phyloP scores from a whole-genome alignment of 148 eudicot species.

The Rhododendron molle region DNA sequence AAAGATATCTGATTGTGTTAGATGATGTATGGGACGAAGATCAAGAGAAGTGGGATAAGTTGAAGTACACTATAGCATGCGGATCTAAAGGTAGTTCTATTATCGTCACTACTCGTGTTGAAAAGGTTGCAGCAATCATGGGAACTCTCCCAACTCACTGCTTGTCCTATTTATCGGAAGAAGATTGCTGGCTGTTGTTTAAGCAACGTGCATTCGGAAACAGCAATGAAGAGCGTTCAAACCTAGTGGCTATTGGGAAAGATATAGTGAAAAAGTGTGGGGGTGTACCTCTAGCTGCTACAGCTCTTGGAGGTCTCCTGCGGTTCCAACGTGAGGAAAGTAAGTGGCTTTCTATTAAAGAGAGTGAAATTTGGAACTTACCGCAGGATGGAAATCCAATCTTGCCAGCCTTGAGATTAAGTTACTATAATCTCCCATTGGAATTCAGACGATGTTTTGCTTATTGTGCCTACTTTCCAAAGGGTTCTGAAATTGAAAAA shows the following conservation, averaged over 20 bases:
- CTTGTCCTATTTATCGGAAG: not conserved
- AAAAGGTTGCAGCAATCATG: not conserved
- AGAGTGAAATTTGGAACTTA: no score
- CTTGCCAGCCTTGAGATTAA: no score
- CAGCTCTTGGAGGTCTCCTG: not conserved
- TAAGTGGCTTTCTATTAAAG: no score
- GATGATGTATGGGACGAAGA: constrained; percentile 5
- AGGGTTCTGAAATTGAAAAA: no score
- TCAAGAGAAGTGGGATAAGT: not conserved
- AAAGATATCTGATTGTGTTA: not conserved
- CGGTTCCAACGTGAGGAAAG: not conserved
- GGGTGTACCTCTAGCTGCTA: constrained; percentile 7
- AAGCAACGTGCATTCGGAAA: not conserved
- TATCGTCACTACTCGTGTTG: not conserved
- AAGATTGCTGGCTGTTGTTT: not conserved
- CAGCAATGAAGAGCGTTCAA: not conserved
- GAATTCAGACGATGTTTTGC: no score
- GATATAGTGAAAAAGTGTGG: not conserved
- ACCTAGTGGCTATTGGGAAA: not conserved
- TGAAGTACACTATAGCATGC: not conserved
- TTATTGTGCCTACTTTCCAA: no score
- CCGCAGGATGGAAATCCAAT: no score
- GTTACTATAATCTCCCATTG: no score
- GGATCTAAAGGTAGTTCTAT: not conserved
- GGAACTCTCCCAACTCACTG: not conserved